A percentile compares a stretch with the other conserved stretches of the same genome.
Conservation (phyloP, 2,329 filamentous ascomycete species). For the Peltaster fructicola region DNA sequence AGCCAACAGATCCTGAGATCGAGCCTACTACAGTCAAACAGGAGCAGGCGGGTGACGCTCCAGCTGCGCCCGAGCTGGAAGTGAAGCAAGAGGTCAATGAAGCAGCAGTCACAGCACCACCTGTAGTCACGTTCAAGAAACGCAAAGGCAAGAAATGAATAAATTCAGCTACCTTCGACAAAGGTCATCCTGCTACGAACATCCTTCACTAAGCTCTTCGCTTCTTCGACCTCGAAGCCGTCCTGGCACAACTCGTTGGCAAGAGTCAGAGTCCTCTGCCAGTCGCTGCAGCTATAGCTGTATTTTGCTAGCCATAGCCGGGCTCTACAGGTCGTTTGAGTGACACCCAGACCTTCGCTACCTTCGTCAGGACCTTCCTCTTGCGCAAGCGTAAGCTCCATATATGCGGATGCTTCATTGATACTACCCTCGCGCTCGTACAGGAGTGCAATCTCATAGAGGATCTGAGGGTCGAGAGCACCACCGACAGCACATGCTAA, state of each 20-base stretch:
- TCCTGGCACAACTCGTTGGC: conserved; percentile 89
- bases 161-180: too few species aligned
- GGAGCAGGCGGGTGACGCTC: not conserved
- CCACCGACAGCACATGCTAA: conserved; percentile 30
- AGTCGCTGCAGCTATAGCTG: conserved; percentile 60
- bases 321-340: conserved; percentile 77
- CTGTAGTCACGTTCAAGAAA: conserved; percentile 59
- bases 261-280: conserved; percentile 56
- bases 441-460: conserved; percentile 76
- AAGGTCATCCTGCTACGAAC: conserved; percentile 53
- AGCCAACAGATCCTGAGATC: conserved; percentile 1
- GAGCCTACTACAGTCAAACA: not conserved
- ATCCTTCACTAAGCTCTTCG: conserved; percentile 80
- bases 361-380: conserved; percentile 50
- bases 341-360: conserved; percentile 56
- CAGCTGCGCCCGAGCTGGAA: not conserved
- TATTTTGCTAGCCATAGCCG: conserved; percentile 82
- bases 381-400: conserved; percentile 88
- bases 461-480: conserved; percentile 72
- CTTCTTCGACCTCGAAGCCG: conserved; percentile 90
- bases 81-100: conserved; percentile 13
- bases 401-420: conserved; percentile 73
- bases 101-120: conserved; percentile 19
- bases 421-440: conserved; percentile 67
- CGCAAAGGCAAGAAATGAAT: conserved; percentile 35